These are phyloP conservation scores for Penicillium nordicum DNA, from an alignment of 2,329 filamentous ascomycete species.

Conservation along the genomic window DNA sequence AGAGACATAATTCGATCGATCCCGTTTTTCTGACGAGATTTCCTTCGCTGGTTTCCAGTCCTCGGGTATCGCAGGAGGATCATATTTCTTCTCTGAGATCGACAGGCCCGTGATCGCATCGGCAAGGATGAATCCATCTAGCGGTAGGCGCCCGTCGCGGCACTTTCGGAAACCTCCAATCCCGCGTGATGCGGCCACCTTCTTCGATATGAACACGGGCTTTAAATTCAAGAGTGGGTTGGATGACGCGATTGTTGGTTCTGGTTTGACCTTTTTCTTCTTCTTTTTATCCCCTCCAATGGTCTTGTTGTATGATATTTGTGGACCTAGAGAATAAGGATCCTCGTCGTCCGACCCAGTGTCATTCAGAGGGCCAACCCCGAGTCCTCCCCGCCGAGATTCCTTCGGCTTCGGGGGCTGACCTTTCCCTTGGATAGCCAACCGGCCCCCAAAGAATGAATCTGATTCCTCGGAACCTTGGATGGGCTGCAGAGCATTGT, in stretches of 20 bases:
- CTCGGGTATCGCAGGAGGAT: constrained; percentile 42
- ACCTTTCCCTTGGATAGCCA: constrained; percentile 31
- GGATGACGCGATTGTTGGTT: constrained; percentile 47
- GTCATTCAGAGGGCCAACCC: constrained; percentile 85
- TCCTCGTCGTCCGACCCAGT: constrained; percentile 94
- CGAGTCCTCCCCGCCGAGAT: constrained; percentile 65
- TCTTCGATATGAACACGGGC: constrained; percentile 74
- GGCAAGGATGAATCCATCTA: constrained; percentile 76
- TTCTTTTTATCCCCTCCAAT: constrained; percentile 81
- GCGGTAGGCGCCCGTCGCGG: constrained; percentile 74
- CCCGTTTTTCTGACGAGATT: constrained; percentile 35
- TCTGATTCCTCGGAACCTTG: constrained; percentile 26
- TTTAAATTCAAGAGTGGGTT: constrained; percentile 65
- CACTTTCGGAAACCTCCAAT: constrained; percentile 62
- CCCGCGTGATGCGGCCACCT: constrained; percentile 44
- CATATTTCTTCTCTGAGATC: constrained; percentile 47
- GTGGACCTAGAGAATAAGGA: constrained; percentile 85
- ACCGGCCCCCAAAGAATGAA: constrained; percentile 38
- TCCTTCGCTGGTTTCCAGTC: constrained; percentile 68
- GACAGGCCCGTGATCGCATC: constrained; percentile 49
- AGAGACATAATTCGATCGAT: constrained; percentile 55
- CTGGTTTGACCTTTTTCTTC: constrained; percentile 55
- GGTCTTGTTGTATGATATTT: constrained; percentile 78
- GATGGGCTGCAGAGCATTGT: constrained; percentile 5
- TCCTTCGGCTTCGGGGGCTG: constrained; percentile 53